phyloP scores from a whole-genome alignment of 202 grass and related monocot genomes.

The Setaria viridis region DNA sequence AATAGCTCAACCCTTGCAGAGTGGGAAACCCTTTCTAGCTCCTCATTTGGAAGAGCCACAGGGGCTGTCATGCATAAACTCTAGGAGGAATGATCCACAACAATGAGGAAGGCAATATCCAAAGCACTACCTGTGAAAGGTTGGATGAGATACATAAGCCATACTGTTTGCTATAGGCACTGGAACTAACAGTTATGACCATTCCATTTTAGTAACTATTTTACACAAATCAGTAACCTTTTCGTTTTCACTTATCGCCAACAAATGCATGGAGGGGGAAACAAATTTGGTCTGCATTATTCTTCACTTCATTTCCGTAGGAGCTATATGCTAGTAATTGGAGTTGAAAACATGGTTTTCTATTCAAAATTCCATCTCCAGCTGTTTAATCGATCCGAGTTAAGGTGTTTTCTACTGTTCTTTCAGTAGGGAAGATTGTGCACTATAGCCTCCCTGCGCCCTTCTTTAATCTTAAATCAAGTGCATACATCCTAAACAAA shows the following conservation, averaged over 20 bases:
- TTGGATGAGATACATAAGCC: conserved; percentile 25
- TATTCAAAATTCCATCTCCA: not conserved
- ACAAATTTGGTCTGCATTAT: not conserved
- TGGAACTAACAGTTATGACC: not conserved
- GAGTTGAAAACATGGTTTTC: not conserved
- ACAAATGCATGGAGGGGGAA: not conserved
- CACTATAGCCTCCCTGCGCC: not conserved
- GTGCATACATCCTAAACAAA: not conserved
- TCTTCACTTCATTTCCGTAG: not conserved
- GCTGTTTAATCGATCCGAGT: not conserved
- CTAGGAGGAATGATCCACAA: not conserved
- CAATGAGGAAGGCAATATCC: not conserved
- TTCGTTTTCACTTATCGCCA: not conserved
- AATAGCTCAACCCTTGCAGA: conserved; percentile 60
- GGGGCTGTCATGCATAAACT: conserved; percentile 90
- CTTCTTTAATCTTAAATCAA: not conserved
- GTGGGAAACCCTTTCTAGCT: conserved; percentile 54
- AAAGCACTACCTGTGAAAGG: conserved; percentile 30
- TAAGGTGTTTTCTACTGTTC: not conserved
- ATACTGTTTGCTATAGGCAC: not conserved
- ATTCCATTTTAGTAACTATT: not conserved
- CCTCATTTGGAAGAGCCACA: conserved; percentile 65
- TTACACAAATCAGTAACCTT: not conserved
- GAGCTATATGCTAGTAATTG: not conserved
- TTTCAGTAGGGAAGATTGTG: not conserved